Percentiles rank a stretch among this genome's conserved stretches.
Evolutionary conservation across 805 yeast species (phyloP).

Genomic region (Nakazawaea populi): DNA sequence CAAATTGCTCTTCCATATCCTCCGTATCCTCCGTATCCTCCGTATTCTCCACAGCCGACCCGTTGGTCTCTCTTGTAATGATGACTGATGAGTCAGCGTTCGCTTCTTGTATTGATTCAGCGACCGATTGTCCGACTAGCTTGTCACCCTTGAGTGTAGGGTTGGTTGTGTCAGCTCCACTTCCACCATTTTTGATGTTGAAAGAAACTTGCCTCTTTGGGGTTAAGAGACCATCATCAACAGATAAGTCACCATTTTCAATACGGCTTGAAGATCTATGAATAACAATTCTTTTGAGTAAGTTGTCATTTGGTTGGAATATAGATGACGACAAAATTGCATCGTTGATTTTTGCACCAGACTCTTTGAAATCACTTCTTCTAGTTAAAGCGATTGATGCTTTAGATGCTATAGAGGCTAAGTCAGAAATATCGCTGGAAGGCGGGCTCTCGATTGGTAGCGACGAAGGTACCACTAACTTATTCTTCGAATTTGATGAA

Average conservation of each 20-base stretch:
- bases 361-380: not conserved
- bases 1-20: not conserved
- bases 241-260: constrained; percentile 7
- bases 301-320: constrained; percentile 54
- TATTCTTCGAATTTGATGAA: not conserved
- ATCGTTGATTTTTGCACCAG: constrained; percentile 30
- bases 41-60: not conserved
- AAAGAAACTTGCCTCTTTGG: constrained; percentile 30
- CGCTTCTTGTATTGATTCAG: not conserved
- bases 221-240: constrained; percentile 11
- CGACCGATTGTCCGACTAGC: not conserved
- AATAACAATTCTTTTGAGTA: constrained; percentile 46
- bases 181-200: constrained; percentile 4
- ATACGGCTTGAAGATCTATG: constrained; percentile 28
- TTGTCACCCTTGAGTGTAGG: not conserved
- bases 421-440: not conserved
- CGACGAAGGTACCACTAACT: constrained; percentile 1
- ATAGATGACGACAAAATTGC: constrained; percentile 68
- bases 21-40: not conserved
- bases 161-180: not conserved
- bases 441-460: constrained; percentile 1
- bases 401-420: not conserved
- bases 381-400: not conserved
- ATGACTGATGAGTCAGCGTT: not conserved
- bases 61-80: not conserved